Base-by-base conservation (phyloP, 2,329 filamentous ascomycete species). In the Diplocarpon mali region DNA sequence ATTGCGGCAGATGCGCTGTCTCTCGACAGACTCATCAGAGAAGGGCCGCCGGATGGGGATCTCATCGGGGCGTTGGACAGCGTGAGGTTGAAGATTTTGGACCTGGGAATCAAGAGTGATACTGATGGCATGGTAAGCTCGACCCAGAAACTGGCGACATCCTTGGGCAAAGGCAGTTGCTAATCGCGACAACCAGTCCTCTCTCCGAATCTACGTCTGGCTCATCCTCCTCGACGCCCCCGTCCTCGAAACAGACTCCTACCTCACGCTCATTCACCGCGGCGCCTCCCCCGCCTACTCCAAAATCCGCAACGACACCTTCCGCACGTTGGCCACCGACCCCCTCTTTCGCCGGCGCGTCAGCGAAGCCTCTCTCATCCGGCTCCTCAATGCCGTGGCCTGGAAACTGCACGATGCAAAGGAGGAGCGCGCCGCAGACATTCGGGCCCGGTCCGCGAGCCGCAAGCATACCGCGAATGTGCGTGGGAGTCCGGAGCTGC, bases 301-400 rank as follows among this genome's bases (percentile, higher is more conserved):
- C 58, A 98, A 98, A 68, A 98, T 98, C 61, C 85, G 89, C 62
- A 95, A 98, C 66, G 92, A 98, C 64, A 95, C 92, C 34, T 96
- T 96, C 64, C 86, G 92, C 57, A 98, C 92, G 0, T 72, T 98
- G 44, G 92, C 92, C 28, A 95, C 90, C 41, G 92, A 98, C 60
- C 89, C 90, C n/a, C 77, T 98, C 30, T 98, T 96, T 70, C 85
- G 92, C 50, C 80, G 92, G 28, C 83, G 90, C 46, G 92, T 98
- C 48, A 95, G 87, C 46, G 92, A 98, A 65, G 93, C 93, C 49
- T 94, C 85, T 63, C 69, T 98, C 35, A 96, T 95, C 49, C 85
- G 92, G 11, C 75, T 98, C 4, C 76, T 98, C 47, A 98, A 98
- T 62, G 92, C 92, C 17, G 80, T 95, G 36, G 90, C 90, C 29